Evolutionary conservation across 2,329 filamentous ascomycete species (phyloP), one percentile per base, ranked within the genome.

Genomic region (Colletotrichum magnum): DNA sequence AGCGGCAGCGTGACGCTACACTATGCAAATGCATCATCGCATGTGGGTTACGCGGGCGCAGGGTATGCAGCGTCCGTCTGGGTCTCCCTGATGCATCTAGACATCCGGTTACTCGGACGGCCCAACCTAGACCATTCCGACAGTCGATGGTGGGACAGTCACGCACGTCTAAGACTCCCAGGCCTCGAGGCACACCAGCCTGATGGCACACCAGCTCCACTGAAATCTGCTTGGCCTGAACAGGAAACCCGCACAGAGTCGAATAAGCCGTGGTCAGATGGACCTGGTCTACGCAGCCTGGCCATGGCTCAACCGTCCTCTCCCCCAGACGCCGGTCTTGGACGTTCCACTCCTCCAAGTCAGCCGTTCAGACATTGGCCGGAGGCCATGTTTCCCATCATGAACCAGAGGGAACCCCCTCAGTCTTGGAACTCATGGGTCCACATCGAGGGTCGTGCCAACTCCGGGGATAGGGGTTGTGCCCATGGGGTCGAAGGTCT

Each of bases 261-360:
- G 12, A 15, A 3, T 24, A 26, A 45, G 32, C 13, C 24, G 26
- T 52, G 58, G 59, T 53, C 64, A 52, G 47, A 53, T 39, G 28
- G 48, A 9, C 16, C 58, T 24, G 13, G 10, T 13, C 18, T 7
- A 51, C 26, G 45, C 52, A 57, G 56, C 43, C 9, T 21, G 52
- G 43, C 45, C 47, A 26, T 26, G 52, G 36, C 54, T 52, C 36
- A 47, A 36, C n/a, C 50, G 47, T 39, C 43, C n/a, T 24, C 32
- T 57, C 45, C 26, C 32, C 56, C 56, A 52, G 58, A 28, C 18
- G 28, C 7, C 16, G 15, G 63, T 52, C 67, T 66, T 57, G 67
- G 39, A 67, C 45, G 57, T 66, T 39, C 67, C 67, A 69, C 67
- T 69, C 67, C 26, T 67, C 57, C 67, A 60, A 60, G 15, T 28